Evolutionary conservation across 2,329 filamentous ascomycete genomes (phyloP).

Genomic region (Macrophomina tecta): DNA sequence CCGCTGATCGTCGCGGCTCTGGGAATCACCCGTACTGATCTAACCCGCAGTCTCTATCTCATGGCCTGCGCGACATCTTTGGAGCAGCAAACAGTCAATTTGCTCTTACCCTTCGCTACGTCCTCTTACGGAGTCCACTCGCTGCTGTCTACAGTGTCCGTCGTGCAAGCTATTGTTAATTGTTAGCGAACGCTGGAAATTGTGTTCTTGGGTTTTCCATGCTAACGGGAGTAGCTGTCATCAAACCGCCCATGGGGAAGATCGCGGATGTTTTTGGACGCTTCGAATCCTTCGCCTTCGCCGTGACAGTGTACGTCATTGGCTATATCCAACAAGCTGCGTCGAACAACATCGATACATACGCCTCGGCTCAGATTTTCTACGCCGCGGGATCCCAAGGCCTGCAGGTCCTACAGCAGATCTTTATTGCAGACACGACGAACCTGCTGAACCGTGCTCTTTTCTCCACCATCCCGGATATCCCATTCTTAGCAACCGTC

Average conservation of each 20-base stretch:
- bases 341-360: conserved; percentile 59
- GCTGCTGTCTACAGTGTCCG: conserved; percentile 68
- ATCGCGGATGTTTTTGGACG: conserved; percentile 68
- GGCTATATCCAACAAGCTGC: conserved; percentile 65
- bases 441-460: conserved; percentile 65
- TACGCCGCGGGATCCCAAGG: conserved; percentile 67
- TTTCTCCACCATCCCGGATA: conserved; percentile 63
- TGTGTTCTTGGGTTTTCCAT: not conserved
- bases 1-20: not conserved
- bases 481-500: conserved; percentile 66
- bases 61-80: conserved; percentile 72
- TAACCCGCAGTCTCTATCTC: conserved; percentile 49
- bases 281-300: conserved; percentile 63
- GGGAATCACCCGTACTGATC: conserved; percentile 28
- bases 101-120: conserved; percentile 68
- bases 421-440: conserved; percentile 69
- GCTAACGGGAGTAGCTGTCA: conserved; percentile 51
- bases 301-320: conserved; percentile 60
- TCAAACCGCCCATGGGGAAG: conserved; percentile 67
- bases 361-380: conserved; percentile 63
- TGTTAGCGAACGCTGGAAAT: conserved; percentile 43
- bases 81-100: conserved; percentile 67
- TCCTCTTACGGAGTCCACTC: conserved; percentile 70
- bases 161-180: conserved; percentile 69
- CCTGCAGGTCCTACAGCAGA: conserved; percentile 66